phyloP scores from a whole-genome alignment of 805 yeast species.

The Candida coquimbonensis region DNA sequence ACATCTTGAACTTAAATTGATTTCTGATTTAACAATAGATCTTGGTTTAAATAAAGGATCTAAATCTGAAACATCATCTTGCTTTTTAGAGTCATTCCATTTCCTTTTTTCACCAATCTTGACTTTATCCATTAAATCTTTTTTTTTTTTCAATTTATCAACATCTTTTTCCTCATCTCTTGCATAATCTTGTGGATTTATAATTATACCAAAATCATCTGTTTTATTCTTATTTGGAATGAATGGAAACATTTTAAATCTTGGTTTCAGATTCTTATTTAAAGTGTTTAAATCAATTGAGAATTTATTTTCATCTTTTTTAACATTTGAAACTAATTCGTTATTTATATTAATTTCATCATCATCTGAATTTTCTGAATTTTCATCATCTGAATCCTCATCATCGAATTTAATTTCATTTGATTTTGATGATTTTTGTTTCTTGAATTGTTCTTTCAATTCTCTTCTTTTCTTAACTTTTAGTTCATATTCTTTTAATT shows the following conservation, averaged over 20 bases:
- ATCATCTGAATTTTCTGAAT: constrained; percentile 14
- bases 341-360: constrained; percentile 18
- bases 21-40: constrained; percentile 29
- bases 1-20: constrained; percentile 51
- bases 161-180: constrained; percentile 41
- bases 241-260: constrained; percentile 69
- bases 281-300: constrained; percentile 29
- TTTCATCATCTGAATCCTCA: constrained; percentile 21
- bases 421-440: constrained; percentile 26
- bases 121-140: constrained; percentile 17
- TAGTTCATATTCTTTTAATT: constrained; percentile 41
- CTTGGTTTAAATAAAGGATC: constrained; percentile 50
- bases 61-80: constrained; percentile 44
- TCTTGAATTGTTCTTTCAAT: constrained; percentile 24
- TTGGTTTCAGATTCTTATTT: constrained; percentile 22
- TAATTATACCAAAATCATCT: constrained; percentile 85
- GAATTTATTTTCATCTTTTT: constrained; percentile 23
- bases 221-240: constrained; percentile 48
- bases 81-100: constrained; percentile 33
- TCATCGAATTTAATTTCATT: constrained; percentile 21
- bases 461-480: constrained; percentile 40
- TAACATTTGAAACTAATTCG: constrained; percentile 4
- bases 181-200: constrained; percentile 58
- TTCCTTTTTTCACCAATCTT: constrained; percentile 29
- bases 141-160: constrained; percentile 22